These are phyloP conservation scores for Albatrellus sp. DNA, from an alignment of 1,284 basidiomycete genomes.

Conservation along the genomic window DNA sequence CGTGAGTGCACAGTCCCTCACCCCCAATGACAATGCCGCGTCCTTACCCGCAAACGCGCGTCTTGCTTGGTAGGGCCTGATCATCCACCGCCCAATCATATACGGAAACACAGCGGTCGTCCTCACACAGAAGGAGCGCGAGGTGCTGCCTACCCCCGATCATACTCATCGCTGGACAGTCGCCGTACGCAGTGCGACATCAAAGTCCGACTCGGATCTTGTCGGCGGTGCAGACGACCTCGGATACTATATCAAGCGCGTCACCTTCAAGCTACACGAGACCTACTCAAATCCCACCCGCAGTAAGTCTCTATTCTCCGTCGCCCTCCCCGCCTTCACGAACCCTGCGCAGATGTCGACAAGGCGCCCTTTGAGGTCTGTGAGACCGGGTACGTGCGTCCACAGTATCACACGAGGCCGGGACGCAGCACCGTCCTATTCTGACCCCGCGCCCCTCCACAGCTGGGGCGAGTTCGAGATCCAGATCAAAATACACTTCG, in stretches of 20 bases:
- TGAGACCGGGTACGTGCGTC: conserved; percentile 67
- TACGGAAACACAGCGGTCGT: conserved; percentile 93
- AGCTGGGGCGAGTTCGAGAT: conserved; percentile 99
- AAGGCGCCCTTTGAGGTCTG: conserved; percentile 90
- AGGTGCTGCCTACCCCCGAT: conserved; percentile 39
- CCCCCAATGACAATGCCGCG: background rate
- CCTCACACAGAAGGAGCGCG: conserved; percentile 67
- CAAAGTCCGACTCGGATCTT: conserved; percentile 46
- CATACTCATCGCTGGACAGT: conserved; percentile 98
- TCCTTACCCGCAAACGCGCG: too few species aligned
- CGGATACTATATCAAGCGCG: conserved; percentile 84
- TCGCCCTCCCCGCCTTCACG: background rate
- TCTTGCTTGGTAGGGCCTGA: conserved; percentile 53
- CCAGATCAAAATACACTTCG: conserved; percentile 86
- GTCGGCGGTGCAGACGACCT: conserved; percentile 84
- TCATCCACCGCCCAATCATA: conserved; percentile 84
- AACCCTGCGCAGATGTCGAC: conserved; percentile 57
- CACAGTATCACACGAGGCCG: background rate
- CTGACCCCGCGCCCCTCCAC: background rate
- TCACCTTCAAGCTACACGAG: conserved; percentile 97
- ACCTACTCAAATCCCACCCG: conserved; percentile 87
- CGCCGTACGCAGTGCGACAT: conserved; percentile 75
- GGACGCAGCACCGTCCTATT: too few species aligned
- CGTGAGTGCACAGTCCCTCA: conserved; percentile 29
- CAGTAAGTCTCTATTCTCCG: conserved; percentile 39